A percentile compares a stretch with the other conserved stretches of the same genome.
phyloP scores from a whole-genome alignment of 306 rosid species.

The Inga oerstediana region DNA sequence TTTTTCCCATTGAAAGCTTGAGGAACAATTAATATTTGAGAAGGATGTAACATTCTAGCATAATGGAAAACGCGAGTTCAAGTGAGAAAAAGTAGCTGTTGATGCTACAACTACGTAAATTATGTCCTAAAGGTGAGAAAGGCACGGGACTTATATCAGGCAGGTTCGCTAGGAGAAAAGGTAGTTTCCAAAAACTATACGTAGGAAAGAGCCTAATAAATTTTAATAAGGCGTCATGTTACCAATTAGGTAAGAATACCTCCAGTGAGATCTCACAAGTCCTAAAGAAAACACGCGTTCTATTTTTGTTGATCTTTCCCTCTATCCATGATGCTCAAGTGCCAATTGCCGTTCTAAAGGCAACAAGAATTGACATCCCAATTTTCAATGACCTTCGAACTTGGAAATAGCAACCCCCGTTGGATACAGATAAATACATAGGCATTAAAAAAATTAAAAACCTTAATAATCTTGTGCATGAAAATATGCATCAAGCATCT shows the following conservation, averaged over 20 bases:
- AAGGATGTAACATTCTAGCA: background rate
- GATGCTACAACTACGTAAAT: background rate
- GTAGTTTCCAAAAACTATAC: conserved; percentile 12
- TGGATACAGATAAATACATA: conserved; percentile 33
- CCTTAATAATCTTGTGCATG: background rate
- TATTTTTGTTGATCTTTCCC: conserved; percentile 50
- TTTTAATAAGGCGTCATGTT: conserved; percentile 18
- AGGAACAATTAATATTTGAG: conserved; percentile 1
- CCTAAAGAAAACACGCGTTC: conserved; percentile 75
- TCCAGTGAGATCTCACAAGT: conserved; percentile 88
- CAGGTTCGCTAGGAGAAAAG: conserved; percentile 1
- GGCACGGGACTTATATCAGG: background rate
- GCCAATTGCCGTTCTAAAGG: conserved; percentile 61
- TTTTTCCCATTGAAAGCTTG: background rate
- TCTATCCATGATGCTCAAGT: conserved; percentile 87
- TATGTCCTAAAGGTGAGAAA: background rate
- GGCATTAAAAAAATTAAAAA: background rate
- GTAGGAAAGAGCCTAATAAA: conserved; percentile 6
- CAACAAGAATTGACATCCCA: conserved; percentile 69
- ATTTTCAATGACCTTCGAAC: conserved; percentile 61
- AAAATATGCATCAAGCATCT: conserved; percentile 18
- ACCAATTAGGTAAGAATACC: conserved; percentile 51
- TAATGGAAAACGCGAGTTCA: background rate
- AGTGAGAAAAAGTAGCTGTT: background rate
- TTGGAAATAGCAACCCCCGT: conserved; percentile 84